Conservation (phyloP, 1,139 yeast genomes). For the Keqinozyma sinolaborantium region DNA sequence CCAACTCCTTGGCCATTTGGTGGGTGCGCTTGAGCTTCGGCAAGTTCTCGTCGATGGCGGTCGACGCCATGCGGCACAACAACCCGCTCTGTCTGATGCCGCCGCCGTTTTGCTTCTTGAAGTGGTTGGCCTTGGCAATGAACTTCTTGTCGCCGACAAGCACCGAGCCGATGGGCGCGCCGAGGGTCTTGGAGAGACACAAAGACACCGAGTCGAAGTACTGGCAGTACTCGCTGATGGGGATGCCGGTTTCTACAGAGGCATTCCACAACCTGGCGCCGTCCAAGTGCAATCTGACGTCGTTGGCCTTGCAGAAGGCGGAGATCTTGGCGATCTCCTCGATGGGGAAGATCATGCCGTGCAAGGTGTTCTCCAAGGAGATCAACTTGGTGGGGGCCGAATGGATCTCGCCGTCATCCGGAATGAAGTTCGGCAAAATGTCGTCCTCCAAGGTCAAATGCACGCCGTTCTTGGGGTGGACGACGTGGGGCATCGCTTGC, state of each 20-base stretch:
- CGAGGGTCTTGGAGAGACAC: slow-evolving; percentile 86
- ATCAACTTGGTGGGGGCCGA: slow-evolving; percentile 85
- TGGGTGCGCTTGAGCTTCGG: slow-evolving; percentile 61
- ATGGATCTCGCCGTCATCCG: slow-evolving; percentile 83
- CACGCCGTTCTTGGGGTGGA: slow-evolving; percentile 68
- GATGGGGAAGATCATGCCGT: slow-evolving; percentile 77
- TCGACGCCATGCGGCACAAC: slow-evolving; percentile 75
- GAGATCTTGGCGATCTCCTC: slow-evolving; percentile 77
- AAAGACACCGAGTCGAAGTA: slow-evolving; percentile 85
- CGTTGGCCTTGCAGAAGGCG: slow-evolving; percentile 63
- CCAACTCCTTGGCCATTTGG: slow-evolving; percentile 64
- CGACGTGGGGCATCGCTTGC: slow-evolving; percentile 90
- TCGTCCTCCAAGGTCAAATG: slow-evolving; percentile 76
- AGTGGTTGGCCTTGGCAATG: slow-evolving; percentile 75
- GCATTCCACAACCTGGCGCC: slow-evolving; percentile 98
- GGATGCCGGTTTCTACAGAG: slow-evolving; percentile 65
- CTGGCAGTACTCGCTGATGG: slow-evolving; percentile 69
- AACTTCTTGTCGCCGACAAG: slow-evolving; percentile 65
- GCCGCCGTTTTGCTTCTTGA: slow-evolving; percentile 93
- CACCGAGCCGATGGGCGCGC: slow-evolving; percentile 93
- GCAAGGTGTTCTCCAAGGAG: slow-evolving; percentile 83
- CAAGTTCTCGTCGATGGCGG: slow-evolving; percentile 76
- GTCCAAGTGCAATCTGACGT: slow-evolving; percentile 75
- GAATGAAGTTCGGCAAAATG: slow-evolving; percentile 58
- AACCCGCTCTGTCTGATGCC: slow-evolving; percentile 91